Evolutionary conservation across 805 yeast species (phyloP).

Genomic region (Ascoidea asiatica): DNA sequence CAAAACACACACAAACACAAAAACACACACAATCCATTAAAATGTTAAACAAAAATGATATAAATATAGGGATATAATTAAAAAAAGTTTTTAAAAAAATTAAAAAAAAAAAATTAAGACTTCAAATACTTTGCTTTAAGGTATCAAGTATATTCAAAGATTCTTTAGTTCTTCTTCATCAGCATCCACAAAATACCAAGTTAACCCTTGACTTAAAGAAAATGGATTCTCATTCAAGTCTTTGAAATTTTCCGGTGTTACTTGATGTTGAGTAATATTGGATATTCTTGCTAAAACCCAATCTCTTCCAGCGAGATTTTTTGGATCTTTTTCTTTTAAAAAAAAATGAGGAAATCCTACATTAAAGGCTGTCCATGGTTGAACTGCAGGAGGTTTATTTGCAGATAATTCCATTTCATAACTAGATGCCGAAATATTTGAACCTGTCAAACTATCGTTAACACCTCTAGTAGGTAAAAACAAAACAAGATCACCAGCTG

Average conservation of each 20-base stretch:
- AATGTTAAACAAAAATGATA: no score
- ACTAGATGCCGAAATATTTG: background rate
- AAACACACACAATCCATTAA: no score
- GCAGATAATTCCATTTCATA: conserved; percentile 10
- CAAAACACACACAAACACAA: no score
- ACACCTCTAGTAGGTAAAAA: conserved; percentile 68
- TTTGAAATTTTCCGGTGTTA: conserved; percentile 28
- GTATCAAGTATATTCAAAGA: no score
- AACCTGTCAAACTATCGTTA: conserved; percentile 12
- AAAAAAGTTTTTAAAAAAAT: no score
- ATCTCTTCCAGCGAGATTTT: conserved; percentile 35
- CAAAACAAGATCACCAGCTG: conserved; percentile 63
- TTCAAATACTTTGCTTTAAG: no score
- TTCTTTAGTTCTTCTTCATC: conserved; percentile 10
- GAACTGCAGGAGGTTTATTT: conserved; percentile 14
- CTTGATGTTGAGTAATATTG: conserved; percentile 39
- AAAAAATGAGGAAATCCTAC: conserved; percentile 79
- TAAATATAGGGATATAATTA: no score
- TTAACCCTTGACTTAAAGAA: conserved; percentile 42
- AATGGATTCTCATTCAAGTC: conserved; percentile 43
- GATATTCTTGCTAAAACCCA: conserved; percentile 72
- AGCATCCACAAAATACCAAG: conserved; percentile 55
- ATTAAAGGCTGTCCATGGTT: conserved; percentile 93
- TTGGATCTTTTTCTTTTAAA: conserved; percentile 28
- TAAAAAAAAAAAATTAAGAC: no score